Evolutionary conservation across 2,329 filamentous ascomycete species (phyloP).

Genomic region (Pyricularia grisea): DNA sequence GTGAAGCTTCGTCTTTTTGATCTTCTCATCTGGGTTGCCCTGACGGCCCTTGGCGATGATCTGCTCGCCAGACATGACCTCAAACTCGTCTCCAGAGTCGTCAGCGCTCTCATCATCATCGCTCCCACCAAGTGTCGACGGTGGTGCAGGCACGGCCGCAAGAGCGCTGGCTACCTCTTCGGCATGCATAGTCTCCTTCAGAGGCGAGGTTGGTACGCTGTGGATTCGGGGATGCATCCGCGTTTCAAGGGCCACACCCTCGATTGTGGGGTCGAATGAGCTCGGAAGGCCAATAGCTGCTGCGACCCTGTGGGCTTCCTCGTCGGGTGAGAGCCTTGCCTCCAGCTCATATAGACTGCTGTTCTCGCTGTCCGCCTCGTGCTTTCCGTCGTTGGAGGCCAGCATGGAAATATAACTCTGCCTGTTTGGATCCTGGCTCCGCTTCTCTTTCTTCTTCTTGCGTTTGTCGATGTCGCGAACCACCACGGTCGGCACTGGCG

Average conservation of each 20-base stretch:
- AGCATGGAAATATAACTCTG: constrained; percentile 73
- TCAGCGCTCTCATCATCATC: constrained; percentile 36
- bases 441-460: constrained; percentile 81
- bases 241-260: constrained; percentile 32
- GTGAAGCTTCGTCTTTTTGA: constrained; percentile 45
- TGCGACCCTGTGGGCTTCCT: constrained; percentile 56
- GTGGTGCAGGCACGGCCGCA: constrained; percentile 10
- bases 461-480: constrained; percentile 82
- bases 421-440: constrained; percentile 64
- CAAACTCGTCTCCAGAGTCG: constrained; percentile 30
- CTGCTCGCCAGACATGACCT: constrained; percentile 27
- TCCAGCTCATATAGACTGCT: constrained; percentile 46
- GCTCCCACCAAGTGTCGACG: constrained; percentile 16
- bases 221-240: constrained; percentile 8
- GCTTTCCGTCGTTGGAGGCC: constrained; percentile 47
- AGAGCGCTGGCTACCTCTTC: constrained; percentile 3
- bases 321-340: constrained; percentile 44
- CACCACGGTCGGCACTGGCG: constrained; percentile 85
- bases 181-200: constrained; percentile 4
- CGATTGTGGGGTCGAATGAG: constrained; percentile 54
- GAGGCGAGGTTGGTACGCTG: constrained; percentile 9
- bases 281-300: constrained; percentile 53
- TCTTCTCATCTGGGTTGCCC: constrained; percentile 32
- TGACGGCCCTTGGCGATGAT: constrained; percentile 29
- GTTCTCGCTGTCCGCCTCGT: constrained; percentile 48